phyloP scores from a whole-genome alignment of 345 rosid species.

The Geranium rotundifolium region DNA sequence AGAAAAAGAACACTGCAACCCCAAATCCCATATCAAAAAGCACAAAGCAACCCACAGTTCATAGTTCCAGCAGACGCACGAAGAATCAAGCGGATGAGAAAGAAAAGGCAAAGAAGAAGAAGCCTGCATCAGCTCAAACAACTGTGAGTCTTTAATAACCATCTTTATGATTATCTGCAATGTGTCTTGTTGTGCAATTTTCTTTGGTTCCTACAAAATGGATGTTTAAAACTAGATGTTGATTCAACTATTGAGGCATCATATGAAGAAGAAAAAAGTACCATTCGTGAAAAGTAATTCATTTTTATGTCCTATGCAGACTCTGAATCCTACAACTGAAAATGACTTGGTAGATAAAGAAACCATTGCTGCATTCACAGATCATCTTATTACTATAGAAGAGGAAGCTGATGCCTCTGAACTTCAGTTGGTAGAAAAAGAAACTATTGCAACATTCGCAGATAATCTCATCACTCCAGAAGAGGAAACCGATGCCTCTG shows the following conservation, averaged over 20 bases:
- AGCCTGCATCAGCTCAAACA: conserved; percentile 8
- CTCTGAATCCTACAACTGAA: conserved; percentile 11
- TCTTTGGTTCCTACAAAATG: neutral
- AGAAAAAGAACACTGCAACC: conserved; percentile 4
- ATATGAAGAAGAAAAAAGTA: neutral
- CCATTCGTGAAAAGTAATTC: neutral
- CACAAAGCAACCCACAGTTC: conserved; percentile 7
- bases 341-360: neutral
- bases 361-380: conserved; percentile 8
- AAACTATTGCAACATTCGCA: too few species aligned
- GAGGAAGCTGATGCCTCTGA: conserved; percentile 25
- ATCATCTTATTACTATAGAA: conserved; percentile 13
- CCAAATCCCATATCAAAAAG: conserved; percentile 18
- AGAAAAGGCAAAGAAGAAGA: conserved; percentile 15
- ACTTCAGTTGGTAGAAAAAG: neutral
- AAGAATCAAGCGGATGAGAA: conserved; percentile 9
- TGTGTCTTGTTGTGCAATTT: neutral
- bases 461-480: too few species aligned
- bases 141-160: conserved; percentile 17
- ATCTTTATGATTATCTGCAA: neutral
- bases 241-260: neutral
- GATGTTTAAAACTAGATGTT: too few species aligned
- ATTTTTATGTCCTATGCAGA: conserved; percentile 28
- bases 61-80: conserved; percentile 15
- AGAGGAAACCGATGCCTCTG: conserved; percentile 11